A percentile compares a stretch with the other conserved stretches of the same genome.
These are phyloP conservation scores for Gossypium lobatum DNA, from an alignment of 441 rosid genomes.

Conservation along the genomic window DNA sequence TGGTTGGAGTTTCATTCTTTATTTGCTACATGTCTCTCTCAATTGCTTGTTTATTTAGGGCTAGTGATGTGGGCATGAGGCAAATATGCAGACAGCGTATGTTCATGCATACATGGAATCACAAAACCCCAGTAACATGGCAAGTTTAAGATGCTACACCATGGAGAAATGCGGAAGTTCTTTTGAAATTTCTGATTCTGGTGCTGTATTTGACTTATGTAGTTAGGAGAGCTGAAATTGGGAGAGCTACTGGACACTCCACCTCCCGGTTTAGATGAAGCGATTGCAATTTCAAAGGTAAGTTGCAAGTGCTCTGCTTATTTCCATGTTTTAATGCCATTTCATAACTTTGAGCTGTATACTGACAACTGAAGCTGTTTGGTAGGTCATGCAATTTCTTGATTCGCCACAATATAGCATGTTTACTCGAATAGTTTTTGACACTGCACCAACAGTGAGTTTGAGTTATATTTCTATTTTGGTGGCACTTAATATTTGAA, in stretches of 20 bases:
- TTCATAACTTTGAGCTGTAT: constrained; percentile 14
- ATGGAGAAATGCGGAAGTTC: no score
- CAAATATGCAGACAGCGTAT: background rate
- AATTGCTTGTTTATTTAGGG: background rate
- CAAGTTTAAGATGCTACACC: no score
- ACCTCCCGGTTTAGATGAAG: constrained; percentile 95
- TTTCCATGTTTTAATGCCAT: background rate
- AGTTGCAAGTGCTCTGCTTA: constrained; percentile 2
- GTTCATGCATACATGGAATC: background rate
- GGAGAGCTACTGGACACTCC: constrained; percentile 91
- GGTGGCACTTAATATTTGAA: background rate
- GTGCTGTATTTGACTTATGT: constrained; percentile 18
- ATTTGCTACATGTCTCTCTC: background rate
- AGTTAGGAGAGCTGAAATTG: constrained; percentile 84
- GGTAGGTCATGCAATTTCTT: constrained; percentile 89
- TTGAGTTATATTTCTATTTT: background rate
- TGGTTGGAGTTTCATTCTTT: background rate
- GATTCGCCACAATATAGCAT: constrained; percentile 78
- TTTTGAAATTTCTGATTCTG: constrained; percentile 13
- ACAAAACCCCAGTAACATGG: no score
- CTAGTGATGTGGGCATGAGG: no score
- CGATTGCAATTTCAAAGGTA: constrained; percentile 88
- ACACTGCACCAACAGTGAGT: constrained; percentile 97
- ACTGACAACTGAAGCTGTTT: constrained; percentile 21
- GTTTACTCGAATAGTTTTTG: constrained; percentile 91